Percentiles rank a stretch among this genome's conserved stretches.
Evolutionary conservation across 805 yeast genomes (phyloP).

Genomic region (Wickerhamomyces hampshirensis): DNA sequence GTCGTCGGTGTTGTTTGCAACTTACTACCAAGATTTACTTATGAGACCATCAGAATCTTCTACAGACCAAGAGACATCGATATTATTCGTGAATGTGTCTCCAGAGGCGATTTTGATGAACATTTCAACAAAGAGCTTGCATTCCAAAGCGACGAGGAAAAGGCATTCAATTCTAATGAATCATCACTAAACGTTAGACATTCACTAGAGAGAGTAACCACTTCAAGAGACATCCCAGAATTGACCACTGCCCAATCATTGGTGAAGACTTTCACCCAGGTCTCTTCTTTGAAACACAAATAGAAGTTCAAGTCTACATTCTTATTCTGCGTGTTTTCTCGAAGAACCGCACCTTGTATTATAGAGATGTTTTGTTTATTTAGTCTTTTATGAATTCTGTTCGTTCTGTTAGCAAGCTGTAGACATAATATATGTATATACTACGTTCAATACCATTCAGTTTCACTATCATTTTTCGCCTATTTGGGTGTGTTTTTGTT

Average conservation of each 20-base stretch:
- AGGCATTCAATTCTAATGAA: constrained; percentile 6
- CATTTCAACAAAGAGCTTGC: not conserved
- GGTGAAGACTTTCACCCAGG: constrained; percentile 13
- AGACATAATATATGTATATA: no score
- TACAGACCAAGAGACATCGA: constrained; percentile 65
- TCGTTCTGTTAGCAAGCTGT: no score
- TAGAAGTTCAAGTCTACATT: not conserved
- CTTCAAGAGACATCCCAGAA: constrained; percentile 16
- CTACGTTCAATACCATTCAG: no score
- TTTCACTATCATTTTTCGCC: no score
- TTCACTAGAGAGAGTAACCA: constrained; percentile 13
- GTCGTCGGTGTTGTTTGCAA: constrained; percentile 57
- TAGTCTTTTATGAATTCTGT: no score
- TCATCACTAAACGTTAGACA: constrained; percentile 8
- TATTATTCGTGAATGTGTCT: constrained; percentile 66
- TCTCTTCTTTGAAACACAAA: not conserved
- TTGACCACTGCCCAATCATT: constrained; percentile 13
- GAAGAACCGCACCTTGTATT: no score
- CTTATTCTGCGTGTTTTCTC: not conserved
- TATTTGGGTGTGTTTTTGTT: no score
- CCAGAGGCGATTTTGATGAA: constrained; percentile 50
- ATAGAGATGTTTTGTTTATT: no score
- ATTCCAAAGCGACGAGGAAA: constrained; percentile 8
- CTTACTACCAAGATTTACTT: constrained; percentile 60
- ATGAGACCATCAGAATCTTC: constrained; percentile 45